Conservation (phyloP, 108 stramenopile genomes). For the Nitzschia inconspicua region DNA sequence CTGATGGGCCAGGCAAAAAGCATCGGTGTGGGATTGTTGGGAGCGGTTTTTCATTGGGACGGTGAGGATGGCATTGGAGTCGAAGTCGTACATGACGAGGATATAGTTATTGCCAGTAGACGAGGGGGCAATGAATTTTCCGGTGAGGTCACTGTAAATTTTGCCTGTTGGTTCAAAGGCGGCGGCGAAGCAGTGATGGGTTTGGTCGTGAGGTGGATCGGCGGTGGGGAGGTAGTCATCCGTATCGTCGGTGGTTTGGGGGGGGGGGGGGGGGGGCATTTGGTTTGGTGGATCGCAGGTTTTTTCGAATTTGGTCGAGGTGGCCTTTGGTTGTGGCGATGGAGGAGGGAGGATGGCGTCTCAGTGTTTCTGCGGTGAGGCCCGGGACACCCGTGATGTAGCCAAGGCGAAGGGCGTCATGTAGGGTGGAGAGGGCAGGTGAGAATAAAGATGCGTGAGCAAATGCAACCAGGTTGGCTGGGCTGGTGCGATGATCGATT, state of each 20-base stretch:
- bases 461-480: too few relatives aligned
- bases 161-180: conserved; percentile 2
- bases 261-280: neutral
- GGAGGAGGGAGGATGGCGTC: neutral
- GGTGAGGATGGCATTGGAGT: conserved; percentile 27
- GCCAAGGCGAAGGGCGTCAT: neutral
- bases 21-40: neutral
- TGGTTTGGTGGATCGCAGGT: conserved; percentile 19
- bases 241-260: neutral
- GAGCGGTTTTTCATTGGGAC: conserved; percentile 12
- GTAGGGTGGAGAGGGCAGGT: too few relatives aligned
- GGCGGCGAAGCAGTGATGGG: conserved; percentile 14
- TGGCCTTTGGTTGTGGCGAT: conserved; percentile 25
- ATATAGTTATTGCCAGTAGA: conserved; percentile 10
- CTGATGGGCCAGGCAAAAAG: conserved; percentile 1
- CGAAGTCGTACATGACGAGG: conserved; percentile 32
- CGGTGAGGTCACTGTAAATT: conserved; percentile 34
- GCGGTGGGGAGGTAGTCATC: neutral
- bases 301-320: conserved; percentile 11
- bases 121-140: conserved; percentile 24
- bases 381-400: conserved; percentile 6
- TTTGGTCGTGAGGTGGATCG: neutral
- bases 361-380: neutral
- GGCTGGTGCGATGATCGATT: too few relatives aligned
- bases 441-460: too few relatives aligned